phyloP scores from a whole-genome alignment of 805 yeast species.

The Starmera dryadoides region DNA sequence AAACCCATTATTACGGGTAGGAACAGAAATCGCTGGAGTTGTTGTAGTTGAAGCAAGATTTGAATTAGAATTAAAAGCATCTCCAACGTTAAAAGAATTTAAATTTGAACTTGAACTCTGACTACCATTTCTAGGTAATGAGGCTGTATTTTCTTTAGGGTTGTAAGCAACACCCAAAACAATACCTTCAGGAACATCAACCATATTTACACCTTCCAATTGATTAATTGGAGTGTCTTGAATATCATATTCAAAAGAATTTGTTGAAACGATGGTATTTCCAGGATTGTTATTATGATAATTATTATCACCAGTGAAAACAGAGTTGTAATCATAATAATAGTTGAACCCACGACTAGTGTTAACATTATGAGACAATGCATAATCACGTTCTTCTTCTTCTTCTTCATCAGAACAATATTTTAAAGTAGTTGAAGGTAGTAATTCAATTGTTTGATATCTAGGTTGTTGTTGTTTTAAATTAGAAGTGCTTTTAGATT shows the following conservation, averaged over 20 bases:
- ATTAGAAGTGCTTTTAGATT: constrained; percentile 1
- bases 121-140: no score
- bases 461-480: neutral
- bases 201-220: constrained; percentile 19
- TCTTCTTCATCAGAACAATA: constrained; percentile 65
- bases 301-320: constrained; percentile 44
- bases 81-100: no score
- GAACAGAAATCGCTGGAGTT: neutral
- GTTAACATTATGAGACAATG: constrained; percentile 65
- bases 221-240: constrained; percentile 13
- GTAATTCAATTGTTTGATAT: constrained; percentile 58
- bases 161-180: constrained; percentile 20
- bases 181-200: constrained; percentile 22
- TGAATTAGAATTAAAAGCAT: neutral
- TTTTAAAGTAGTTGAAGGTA: constrained; percentile 85
- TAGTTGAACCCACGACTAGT: constrained; percentile 72
- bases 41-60: neutral
- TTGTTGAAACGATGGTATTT: constrained; percentile 4
- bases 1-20: neutral
- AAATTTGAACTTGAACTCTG: no score
- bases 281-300: constrained; percentile 12
- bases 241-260: constrained; percentile 14
- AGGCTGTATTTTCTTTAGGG: constrained; percentile 1
- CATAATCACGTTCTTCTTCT: constrained; percentile 33
- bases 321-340: constrained; percentile 75